Base-by-base conservation (phyloP, 371 early-diverging fungal genomes). In the Gilbertella persicaria region DNA sequence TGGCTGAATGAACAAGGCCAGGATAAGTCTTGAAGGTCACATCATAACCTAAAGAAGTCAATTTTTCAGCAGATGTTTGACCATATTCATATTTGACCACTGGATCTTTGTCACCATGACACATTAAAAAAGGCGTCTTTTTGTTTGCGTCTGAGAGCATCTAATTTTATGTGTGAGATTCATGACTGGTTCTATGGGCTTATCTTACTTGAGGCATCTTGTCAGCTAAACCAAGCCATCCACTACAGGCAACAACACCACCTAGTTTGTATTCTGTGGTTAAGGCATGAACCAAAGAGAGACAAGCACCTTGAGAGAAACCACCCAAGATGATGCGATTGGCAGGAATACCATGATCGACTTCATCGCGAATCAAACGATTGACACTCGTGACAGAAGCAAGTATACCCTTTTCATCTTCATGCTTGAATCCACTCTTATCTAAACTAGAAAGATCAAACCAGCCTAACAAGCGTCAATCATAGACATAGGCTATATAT, bases 241-340 rank as follows among this genome's bases (percentile, higher is more conserved):
- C 93, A 64, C 90, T 89, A 36, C 96, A 78, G 14, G 78, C 86
- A 28, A 84, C 66, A 40, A 85, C 66, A 14, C 79, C 88, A 28
- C 64, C 86, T 29, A 84, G 62, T 42, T 88, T 90, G 55, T 71
- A 71, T 43, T 88, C 89, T 6, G 87, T 78, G 16, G 89, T 88
- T 57, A 95, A 69, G 5, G 83, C 87, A n/a, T 83, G 73, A 59
- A 90, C 58, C 50, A 95, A 67, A 16, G 93, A 62, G 73, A 93
- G 73, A n/a, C 86, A 95, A 46, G 85, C 78, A 58, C 94, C 97
- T 79, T 98, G 98, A 21, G 95, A 94, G 73, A 98, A 98, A 0
- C 98, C 98, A 38, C 95, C 96, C 19, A 98, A 53, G 26, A 96
- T 85, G 45, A 98, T 96, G 14, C 95, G 78, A 40, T 88, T 76